Base-by-base conservation (phyloP, 1,139 yeast genomes). In the Hemisphaericaspora xylofermentans region DNA sequence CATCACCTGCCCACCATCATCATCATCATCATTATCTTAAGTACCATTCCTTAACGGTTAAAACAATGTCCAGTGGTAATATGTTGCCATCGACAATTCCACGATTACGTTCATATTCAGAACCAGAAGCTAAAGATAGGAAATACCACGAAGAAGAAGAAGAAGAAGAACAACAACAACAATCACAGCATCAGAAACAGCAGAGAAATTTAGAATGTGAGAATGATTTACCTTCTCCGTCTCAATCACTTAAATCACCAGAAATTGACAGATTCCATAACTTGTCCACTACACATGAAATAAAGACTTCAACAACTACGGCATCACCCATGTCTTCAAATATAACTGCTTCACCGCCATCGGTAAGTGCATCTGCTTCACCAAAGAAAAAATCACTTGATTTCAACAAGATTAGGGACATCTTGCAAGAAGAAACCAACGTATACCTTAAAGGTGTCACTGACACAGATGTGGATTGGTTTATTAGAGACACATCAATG, bases 381-480 rank as follows among this genome's bases (percentile, higher is more conserved):
- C 12, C 27, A 9, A 5, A 2, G 2, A 19, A 26, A 19, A 22
- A 22, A 18, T 24, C 32, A 17, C 40, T 50, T 27, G 53, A 50
- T 39, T 41, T 56, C 33, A 53, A 49, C 2, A 50, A 49, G 16
- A 51, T 57, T 32, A 45, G 56, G 38, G 49, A 46, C 18, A 42
- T 54, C 2, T 41, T 58, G 27, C 58, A 59, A 25, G 50, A 53
- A 21, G 58, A 56, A 30, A 44, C 48, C n/a, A 47, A 40, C 32
- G 39, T 46, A 8, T 53, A 56, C 37, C 52, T 61, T 24, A 54
- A 58, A 40, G 71, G 66, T 2, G 61, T 68, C 15, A 55, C 57
- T 27, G 60, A 57, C 37, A 56, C 60, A 16, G 76, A 71, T 43
- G 66, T 71, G 12, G 74, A 76, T 49, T 78, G 82, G 83, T 66